Evolutionary conservation across 148 eudicot genomes (phyloP), one percentile per base, ranked within the genome.

Genomic region (Nepenthes mirabilis): DNA sequence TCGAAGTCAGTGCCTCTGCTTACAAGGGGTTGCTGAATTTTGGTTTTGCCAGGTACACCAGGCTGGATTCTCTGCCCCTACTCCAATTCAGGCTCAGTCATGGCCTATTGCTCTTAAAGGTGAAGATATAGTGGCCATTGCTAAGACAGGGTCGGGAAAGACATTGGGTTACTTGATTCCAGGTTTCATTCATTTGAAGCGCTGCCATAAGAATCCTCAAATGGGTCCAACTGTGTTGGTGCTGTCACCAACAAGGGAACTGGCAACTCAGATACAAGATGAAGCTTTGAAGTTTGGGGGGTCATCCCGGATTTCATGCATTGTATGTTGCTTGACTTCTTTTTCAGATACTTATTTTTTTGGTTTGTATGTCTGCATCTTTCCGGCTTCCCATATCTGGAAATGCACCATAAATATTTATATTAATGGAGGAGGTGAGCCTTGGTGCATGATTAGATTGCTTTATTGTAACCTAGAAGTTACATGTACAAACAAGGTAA

Each of bases 161-260:
- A 88, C 96, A 36, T 79, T 88, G 73, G 96, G 96, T 23, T 88
- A 85, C 65, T 74, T 88, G 65, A 69, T 93, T 69, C 99, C 99
- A 68, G 85, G 91, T 11, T 93, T 89, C 73, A 56, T 74, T 32
- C 97, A 84, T 79, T 80, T 93, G 49, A 89, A 79, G 71, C 83
- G 78, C 34, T 35, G 58, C 53, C 77, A 68, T 13, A 93, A 86
- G 47, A 84, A 81, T 73, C 66, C 97, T 4, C 83, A 74, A 59
- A 47, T 82, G 75, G 96, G 99, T n/a, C 99, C 99, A 36, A 86
- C 91, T 54, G 89, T 93, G 65, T 72, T 93, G 75, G 96, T 93
- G 9, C 57, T 93, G 59, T 83, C 99, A 37, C 99, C 99, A 34
- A 93, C 99, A 1, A 77, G 99, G 65, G 99, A 93, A 68, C 71